Evolutionary conservation across 2,329 filamentous ascomycete species (phyloP), one percentile per base, ranked within the genome.

Genomic region (Chaetomiaceae sp.): DNA sequence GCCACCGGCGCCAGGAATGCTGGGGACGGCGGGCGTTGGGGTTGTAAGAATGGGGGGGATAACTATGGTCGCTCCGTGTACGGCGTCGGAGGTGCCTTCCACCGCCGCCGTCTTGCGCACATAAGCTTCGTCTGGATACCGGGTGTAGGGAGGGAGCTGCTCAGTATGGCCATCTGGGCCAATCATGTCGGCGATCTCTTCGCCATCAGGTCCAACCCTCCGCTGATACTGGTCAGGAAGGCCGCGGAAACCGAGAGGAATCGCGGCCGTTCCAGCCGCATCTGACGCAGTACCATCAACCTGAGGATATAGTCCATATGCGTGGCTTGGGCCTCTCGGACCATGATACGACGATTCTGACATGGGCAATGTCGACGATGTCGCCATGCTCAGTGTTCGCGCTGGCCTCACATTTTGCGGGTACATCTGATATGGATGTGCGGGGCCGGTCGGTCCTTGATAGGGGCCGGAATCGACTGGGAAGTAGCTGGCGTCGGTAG

Each of bases 151-250:
- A 11, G 92, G 92, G 16, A 96, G 74, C 67, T 95, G 89, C 69
- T 97, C 92, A 1, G 87, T 86, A 65, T 96, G 90, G 1, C 91
- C 91, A 64, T 95, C 84, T 0, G 87, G 88, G 1, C 90, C 90
- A 47, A 96, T 86, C 49, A 96, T 82, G 66, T 91, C 90, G 42
- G 86, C 89, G n/a, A 81, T 75, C 62, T 96, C 91, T 70, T 96
- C 90, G 48, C 89, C 89, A 52, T 90, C 87, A 0, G 89, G 86
- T 0, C 87, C 88, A 47, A 89, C 70, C 47, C 86, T 82, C 57
- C 87, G 76, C 64, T 86, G 87, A 62, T 90, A 95, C 50, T 78
- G 73, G 55, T 79, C 80, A 5, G 76, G 75, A 32, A 83, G 72
- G 5, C 85, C 85, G 6, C 84, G 83, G 60, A 95, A 96, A 4